Conservation (phyloP, 2,329 filamentous ascomycete species). For the Macrophomina phaseolina region DNA sequence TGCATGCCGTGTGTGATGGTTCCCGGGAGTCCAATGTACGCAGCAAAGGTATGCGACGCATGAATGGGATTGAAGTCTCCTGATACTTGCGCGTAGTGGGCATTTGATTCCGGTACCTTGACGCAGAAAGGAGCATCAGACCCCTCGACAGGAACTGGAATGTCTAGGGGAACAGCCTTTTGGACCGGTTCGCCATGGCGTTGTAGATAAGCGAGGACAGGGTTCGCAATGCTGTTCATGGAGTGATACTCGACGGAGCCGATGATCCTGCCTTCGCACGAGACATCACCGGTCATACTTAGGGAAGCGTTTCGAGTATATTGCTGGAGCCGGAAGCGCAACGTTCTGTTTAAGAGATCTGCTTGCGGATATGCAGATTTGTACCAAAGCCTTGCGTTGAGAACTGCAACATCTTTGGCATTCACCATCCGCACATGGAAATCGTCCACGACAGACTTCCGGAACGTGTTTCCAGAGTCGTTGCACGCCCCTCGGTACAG, state of each 20-base stretch:
- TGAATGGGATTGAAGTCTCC: constrained; percentile 52
- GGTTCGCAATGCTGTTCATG: constrained; percentile 30
- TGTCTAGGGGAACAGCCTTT: constrained; percentile 29
- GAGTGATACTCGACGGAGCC: constrained; percentile 8
- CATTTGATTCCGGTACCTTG: constrained; percentile 28
- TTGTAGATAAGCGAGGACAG: constrained; percentile 35
- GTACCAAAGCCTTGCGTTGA: constrained; percentile 3
- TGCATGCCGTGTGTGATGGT: constrained; percentile 53
- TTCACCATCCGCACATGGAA: background rate
- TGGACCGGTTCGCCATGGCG: constrained; percentile 31
- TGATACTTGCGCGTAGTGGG: constrained; percentile 41
- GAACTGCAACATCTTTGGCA: background rate
- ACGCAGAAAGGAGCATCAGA: constrained; percentile 29
- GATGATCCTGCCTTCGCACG: background rate
- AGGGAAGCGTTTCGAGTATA: constrained; percentile 1
- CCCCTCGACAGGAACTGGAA: constrained; percentile 30
- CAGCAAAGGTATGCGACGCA: constrained; percentile 44
- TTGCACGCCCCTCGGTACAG: constrained; percentile 31
- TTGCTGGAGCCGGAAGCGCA: constrained; percentile 29
- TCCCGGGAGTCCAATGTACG: constrained; percentile 45
- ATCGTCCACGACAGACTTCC: background rate
- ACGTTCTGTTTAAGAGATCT: constrained; percentile 27
- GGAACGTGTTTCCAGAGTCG: constrained; percentile 24
- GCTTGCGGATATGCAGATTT: background rate
- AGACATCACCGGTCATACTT: background rate